These are phyloP conservation scores for Alternaria sp. DNA, from an alignment of 2,329 filamentous ascomycete genomes.

Conservation along the genomic window DNA sequence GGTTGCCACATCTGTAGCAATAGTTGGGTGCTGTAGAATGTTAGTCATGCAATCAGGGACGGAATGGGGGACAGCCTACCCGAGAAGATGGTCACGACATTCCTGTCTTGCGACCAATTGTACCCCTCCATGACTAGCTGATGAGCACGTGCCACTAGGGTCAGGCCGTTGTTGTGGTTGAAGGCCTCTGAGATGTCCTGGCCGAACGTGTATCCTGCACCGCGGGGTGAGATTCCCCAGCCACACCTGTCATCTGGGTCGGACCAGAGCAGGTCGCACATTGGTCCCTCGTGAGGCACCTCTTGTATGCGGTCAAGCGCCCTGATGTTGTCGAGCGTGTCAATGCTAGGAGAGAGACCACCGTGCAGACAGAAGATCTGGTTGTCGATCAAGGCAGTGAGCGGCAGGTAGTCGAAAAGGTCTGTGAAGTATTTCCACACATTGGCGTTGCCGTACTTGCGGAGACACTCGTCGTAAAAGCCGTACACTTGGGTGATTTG, in stretches of 20 bases:
- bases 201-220: slow-evolving; percentile 93
- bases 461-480: slow-evolving; percentile 80
- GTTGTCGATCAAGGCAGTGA: slow-evolving; percentile 77
- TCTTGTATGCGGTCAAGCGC: slow-evolving; percentile 66
- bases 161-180: slow-evolving; percentile 98
- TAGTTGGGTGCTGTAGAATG: slow-evolving; percentile 67
- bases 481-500: slow-evolving; percentile 83
- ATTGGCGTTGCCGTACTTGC: slow-evolving; percentile 79
- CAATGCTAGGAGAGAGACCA: slow-evolving; percentile 75
- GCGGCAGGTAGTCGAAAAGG: slow-evolving; percentile 79
- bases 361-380: slow-evolving; percentile 78
- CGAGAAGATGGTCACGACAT: slow-evolving; percentile 98
- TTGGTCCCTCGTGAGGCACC: slow-evolving; percentile 79
- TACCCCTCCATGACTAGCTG: slow-evolving; percentile 99
- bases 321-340: slow-evolving; percentile 76
- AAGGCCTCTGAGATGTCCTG: slow-evolving; percentile 99
- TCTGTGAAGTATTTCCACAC: slow-evolving; percentile 84
- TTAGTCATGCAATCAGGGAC: slow-evolving; percentile 34
- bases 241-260: slow-evolving; percentile 97
- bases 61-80: slow-evolving; percentile 49
- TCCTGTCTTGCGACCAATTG: slow-evolving; percentile 98
- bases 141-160: slow-evolving; percentile 93
- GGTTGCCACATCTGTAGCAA: slow-evolving; percentile 98
- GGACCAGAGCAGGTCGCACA: slow-evolving; percentile 80
- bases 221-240: slow-evolving; percentile 94